These are phyloP conservation scores for Wallacemonas sp. DNA, from an alignment of 208 protist genomes.

Conservation along the genomic window DNA sequence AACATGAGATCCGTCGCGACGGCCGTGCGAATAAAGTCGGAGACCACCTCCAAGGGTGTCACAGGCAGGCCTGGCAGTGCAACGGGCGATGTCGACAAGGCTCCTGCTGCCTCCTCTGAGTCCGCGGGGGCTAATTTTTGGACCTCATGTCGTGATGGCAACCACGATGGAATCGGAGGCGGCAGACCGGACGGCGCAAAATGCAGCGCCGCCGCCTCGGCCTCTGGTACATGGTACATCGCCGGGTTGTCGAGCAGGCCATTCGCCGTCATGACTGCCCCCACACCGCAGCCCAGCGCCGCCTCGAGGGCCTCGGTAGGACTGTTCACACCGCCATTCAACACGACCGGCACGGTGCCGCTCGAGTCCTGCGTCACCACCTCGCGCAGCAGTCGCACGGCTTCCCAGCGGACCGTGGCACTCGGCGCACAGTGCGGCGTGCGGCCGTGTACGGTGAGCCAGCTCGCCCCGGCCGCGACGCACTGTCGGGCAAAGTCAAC, in stretches of 20 bases:
- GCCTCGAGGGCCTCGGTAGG: slow-evolving; percentile 51
- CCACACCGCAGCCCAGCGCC: slow-evolving; percentile 50
- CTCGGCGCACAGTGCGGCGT: slow-evolving; percentile 55
- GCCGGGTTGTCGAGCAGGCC: slow-evolving; percentile 88
- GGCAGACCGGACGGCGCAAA: slow-evolving; percentile 11
- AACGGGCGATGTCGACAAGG: not conserved
- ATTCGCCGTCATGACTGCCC: slow-evolving; percentile 80
- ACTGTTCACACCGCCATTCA: slow-evolving; percentile 80
- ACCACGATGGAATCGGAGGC: not conserved
- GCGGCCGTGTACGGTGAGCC: slow-evolving; percentile 90
- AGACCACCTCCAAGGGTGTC: slow-evolving; percentile 74
- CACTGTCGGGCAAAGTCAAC: slow-evolving; percentile 86
- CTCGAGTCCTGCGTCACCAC: slow-evolving; percentile 24
- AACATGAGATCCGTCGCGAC: slow-evolving; percentile 51
- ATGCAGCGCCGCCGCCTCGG: slow-evolving; percentile 1
- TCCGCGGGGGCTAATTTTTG: not conserved
- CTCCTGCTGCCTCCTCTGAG: not conserved
- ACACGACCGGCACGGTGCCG: slow-evolving; percentile 65
- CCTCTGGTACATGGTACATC: slow-evolving; percentile 44
- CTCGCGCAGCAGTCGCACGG: slow-evolving; percentile 67
- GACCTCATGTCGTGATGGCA: not conserved
- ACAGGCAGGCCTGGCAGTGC: slow-evolving; percentile 25
- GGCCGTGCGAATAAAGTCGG: slow-evolving; percentile 75
- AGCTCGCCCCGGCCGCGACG: slow-evolving; percentile 73
- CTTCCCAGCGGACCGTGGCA: slow-evolving; percentile 57